Percentiles rank a stretch among this genome's conserved stretches.
Evolutionary conservation across 495 filamentous ascomycete species (phyloP).

Genomic region (Neurospora tetraspora): DNA sequence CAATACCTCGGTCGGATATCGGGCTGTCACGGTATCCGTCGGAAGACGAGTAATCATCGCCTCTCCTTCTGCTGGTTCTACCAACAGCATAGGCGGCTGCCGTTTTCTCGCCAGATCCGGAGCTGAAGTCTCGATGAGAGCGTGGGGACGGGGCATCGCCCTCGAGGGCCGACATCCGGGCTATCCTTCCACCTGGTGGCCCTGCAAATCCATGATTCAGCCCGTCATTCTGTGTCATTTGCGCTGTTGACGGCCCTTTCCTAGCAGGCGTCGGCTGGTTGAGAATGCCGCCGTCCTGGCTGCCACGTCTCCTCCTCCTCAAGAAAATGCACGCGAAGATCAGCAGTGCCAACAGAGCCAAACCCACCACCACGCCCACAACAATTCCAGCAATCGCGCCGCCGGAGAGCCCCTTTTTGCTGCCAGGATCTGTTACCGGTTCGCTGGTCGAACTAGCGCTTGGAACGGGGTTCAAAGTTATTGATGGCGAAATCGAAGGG

Average conservation of each 20-base stretch:
- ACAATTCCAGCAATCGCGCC: slow-evolving; percentile 87
- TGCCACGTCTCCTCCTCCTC: slow-evolving; percentile 46
- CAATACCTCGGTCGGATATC: slow-evolving; percentile 52
- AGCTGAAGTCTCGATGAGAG: slow-evolving; percentile 24
- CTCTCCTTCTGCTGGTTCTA: slow-evolving; percentile 39
- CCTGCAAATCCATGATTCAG: slow-evolving; percentile 54
- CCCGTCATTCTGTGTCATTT: slow-evolving; percentile 24
- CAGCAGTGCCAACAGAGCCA: slow-evolving; percentile 55
- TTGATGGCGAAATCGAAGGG: slow-evolving; percentile 60
- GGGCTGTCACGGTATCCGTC: slow-evolving; percentile 75
- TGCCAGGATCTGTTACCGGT: slow-evolving; percentile 28
- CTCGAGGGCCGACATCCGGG: slow-evolving; percentile 92
- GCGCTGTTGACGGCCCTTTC: slow-evolving; percentile 33
- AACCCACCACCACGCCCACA: slow-evolving; percentile 65
- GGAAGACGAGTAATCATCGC: slow-evolving; percentile 68
- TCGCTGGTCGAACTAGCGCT: slow-evolving; percentile 35
- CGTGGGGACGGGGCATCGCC: slow-evolving; percentile 48
- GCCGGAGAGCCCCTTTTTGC: slow-evolving; percentile 52
- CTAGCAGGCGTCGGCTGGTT: slow-evolving; percentile 81
- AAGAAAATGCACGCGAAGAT: slow-evolving; percentile 51
- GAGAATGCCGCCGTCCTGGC: slow-evolving; percentile 55
- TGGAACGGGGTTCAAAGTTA: slow-evolving; percentile 48
- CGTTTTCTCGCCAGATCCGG: slow-evolving; percentile 22
- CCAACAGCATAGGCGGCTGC: slow-evolving; percentile 26
- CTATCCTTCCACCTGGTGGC: slow-evolving; percentile 79